phyloP scores from a whole-genome alignment of 441 rosid species.

The Erodium texanum region DNA sequence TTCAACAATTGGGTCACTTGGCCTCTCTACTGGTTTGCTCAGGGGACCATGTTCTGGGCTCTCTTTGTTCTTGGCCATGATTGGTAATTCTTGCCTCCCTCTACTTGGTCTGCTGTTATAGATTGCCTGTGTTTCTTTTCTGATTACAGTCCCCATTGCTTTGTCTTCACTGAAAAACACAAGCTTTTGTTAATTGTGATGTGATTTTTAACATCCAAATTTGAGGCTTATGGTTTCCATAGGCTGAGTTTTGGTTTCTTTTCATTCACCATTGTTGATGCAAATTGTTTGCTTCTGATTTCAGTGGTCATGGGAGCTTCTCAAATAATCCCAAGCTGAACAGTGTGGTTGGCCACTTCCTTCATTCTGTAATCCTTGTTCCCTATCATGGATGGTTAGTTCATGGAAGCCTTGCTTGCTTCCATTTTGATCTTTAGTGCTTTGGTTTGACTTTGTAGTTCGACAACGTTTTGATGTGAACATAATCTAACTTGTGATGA shows the following conservation, averaged over 20 bases:
- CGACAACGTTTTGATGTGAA: background rate
- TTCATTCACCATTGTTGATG: background rate
- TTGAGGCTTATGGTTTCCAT: background rate
- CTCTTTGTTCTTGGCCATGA: background rate
- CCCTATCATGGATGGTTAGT: conserved; percentile 93
- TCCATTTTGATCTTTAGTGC: background rate
- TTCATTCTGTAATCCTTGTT: conserved; percentile 82
- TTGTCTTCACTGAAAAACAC: no score
- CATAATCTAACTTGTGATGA: background rate
- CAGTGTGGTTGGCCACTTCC: conserved; percentile 62
- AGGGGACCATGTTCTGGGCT: conserved; percentile 98
- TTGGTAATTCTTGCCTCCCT: background rate
- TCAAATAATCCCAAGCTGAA: conserved; percentile 59
- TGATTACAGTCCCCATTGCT: no score
- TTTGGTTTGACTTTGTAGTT: background rate
- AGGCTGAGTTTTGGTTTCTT: background rate
- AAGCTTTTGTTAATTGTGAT: no score
- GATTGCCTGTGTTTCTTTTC: no score
- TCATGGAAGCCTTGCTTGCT: background rate
- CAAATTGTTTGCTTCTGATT: conserved; percentile 1
- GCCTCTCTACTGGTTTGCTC: conserved; percentile 93
- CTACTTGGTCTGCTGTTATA: no score
- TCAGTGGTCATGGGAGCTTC: conserved; percentile 93
- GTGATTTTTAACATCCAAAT: no score
- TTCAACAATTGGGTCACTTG: conserved; percentile 70